Percentiles rank a stretch among this genome's conserved stretches.
phyloP scores from a whole-genome alignment of 208 protist genomes.

The Wallacemonas sp. region DNA sequence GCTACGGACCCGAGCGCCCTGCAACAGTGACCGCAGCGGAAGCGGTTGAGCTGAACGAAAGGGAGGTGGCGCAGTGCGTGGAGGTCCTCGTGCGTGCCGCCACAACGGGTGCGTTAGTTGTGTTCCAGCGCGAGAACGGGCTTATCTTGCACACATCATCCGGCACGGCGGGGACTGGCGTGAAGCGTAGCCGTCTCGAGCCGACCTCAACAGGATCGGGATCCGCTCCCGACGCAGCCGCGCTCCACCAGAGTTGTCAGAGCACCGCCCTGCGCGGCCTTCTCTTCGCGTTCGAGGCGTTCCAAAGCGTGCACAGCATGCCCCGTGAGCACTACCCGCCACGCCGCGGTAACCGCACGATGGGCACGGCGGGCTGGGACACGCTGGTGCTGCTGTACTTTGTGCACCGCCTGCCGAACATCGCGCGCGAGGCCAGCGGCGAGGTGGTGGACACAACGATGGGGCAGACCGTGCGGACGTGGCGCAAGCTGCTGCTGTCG shows the following conservation, averaged over 20 bases:
- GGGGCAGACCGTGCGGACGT: slow-evolving; percentile 71
- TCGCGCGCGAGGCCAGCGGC: slow-evolving; percentile 56
- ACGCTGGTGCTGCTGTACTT: slow-evolving; percentile 81
- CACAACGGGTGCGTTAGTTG: slow-evolving; percentile 55
- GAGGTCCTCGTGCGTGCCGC: slow-evolving; percentile 57
- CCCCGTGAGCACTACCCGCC: slow-evolving; percentile 67
- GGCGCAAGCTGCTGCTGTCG: slow-evolving; percentile 77
- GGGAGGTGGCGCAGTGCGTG: slow-evolving; percentile 48
- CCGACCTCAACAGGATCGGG: background rate
- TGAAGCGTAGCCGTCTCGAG: background rate
- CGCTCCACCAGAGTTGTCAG: slow-evolving; percentile 38
- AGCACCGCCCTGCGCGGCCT: slow-evolving; percentile 67
- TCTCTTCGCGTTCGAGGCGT: slow-evolving; percentile 76
- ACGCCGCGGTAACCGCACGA: slow-evolving; percentile 39
- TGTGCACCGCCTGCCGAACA: slow-evolving; percentile 74
- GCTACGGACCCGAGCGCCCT: background rate
- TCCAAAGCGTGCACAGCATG: slow-evolving; percentile 76
- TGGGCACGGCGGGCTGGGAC: slow-evolving; percentile 87
- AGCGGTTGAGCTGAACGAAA: slow-evolving; percentile 16
- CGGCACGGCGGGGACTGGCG: background rate
- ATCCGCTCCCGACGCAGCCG: background rate
- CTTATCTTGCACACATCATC: background rate
- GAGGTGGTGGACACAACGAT: slow-evolving; percentile 65
- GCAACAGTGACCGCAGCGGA: background rate
- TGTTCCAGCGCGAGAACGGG: slow-evolving; percentile 27